Base-by-base conservation (phyloP, 2,329 filamentous ascomycete species). In the Aureobasidium sp. region DNA sequence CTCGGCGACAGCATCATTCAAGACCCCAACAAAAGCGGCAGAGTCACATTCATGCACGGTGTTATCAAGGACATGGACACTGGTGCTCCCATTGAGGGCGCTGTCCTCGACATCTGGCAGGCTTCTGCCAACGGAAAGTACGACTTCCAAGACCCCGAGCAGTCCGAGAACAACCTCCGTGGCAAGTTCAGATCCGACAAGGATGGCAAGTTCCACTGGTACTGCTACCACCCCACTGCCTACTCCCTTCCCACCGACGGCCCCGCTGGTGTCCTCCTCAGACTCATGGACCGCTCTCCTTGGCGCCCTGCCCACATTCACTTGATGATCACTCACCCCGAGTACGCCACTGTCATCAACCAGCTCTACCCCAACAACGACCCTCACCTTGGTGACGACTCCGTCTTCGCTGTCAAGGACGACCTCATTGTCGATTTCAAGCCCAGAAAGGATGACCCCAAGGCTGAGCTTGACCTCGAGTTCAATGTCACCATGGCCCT, bases 61-160 rank as follows among this genome's bases (percentile, higher is more conserved):
- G 77, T 81, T 51, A 82, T 91, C 70, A 81, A 75, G 53, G 85
- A 89, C 70, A 78, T 87, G 67, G 78, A 83, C 66, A 88, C 86
- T 63, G 84, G 84, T 71, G 82, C 83, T 76, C 84, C 84, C 65
- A 86, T 91, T 69, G 81, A 81, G 61, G 78, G 80, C 69, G 87
- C 87, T 67, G 85, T 89, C 66, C 84, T 91, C 69, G 88, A 91
- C 72, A 87, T 90, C 78, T 91, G 88, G 88, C 86, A 91, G 72
- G 87, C 88, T 56, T 87, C 83, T 67, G 80, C 86, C 73, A 66
- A 66, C 41, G 64, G 64, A 51, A 63, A 63, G 61, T 86, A 89
- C 78, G 87, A 89, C 71, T 85, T 88, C 80, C 86, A 89, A 75
- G 88, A 90, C 74, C 87, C 86, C 0, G 82, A 86, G 62, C 87